Evolutionary conservation across 306 rosid species (phyloP), one percentile per base, ranked within the genome.

Genomic region (Vigna mungo): DNA sequence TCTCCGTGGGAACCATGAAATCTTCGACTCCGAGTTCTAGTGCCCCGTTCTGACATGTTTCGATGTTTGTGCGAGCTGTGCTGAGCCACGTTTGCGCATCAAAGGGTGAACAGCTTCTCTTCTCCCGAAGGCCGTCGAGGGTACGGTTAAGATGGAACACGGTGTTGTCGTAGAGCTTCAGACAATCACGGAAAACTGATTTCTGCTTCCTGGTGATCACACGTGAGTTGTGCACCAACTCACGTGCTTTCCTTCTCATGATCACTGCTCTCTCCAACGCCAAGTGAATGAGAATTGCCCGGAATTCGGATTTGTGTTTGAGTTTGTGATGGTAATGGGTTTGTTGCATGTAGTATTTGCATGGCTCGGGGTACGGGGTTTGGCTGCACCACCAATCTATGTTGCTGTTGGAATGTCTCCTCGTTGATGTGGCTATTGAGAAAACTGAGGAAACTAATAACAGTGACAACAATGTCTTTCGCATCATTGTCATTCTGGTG

Each of bases 61-160:
- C 82, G 2, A 92, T 74, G 91, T 88, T 89, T 1, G 98, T 94
- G 8, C 89, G 89, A n/a, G 98, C 91, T 0, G 98, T 81, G 81
- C 98, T 94, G 0, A 94, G 91, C 98, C 98, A 94, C 0, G 97
- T 94, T 46, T 94, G 98, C 0, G 93, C 92, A 23, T 94, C 98
- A 10, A 89, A 83, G 2, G 71, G 55, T 14, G 97, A 83, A 71
- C 89, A 87, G 16, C 58, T 30, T 6, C 2, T 66, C 1, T 30
- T 51, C 39, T 20, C 4, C 17, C 37, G 59, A 7, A 90, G 74
- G 32, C 91, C 87, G 2, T 53, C 13, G 0, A 88, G 79, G 18
- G 97, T 92, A 2, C 86, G 87, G 81, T 92, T 90, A 1, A 94
- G 86, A 23, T 92, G 91, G 68, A 49, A 63, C 6, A 92, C 70